phyloP scores from a whole-genome alignment of 208 protist species.

The Wallacemonas sp. region DNA sequence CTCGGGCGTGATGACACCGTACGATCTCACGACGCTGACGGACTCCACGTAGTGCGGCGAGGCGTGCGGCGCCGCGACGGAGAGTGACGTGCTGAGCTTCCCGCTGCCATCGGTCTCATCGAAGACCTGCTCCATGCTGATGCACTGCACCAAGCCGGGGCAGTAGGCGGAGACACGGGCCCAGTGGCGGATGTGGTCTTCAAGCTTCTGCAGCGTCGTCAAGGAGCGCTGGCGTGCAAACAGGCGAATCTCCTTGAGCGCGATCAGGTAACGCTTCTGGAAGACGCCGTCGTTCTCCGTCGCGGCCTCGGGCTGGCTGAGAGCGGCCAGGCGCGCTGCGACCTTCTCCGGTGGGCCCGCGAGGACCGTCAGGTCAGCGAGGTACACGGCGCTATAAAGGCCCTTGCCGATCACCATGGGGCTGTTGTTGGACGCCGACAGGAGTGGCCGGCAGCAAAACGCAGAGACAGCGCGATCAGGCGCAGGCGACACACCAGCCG shows the following conservation, averaged over 20 bases:
- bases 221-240: conserved; percentile 18
- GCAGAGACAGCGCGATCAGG: conserved; percentile 20
- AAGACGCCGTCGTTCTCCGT: neutral
- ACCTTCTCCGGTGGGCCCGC: conserved; percentile 17
- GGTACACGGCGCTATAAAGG: conserved; percentile 44
- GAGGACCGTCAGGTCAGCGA: conserved; percentile 58
- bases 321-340: neutral
- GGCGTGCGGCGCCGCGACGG: conserved; percentile 17
- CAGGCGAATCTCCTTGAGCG: conserved; percentile 60
- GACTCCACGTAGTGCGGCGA: conserved; percentile 18
- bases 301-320: neutral
- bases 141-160: conserved; percentile 47
- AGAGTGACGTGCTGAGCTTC: neutral
- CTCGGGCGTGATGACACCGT: neutral
- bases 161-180: conserved; percentile 45
- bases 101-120: conserved; percentile 12
- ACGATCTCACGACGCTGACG: neutral
- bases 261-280: conserved; percentile 53
- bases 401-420: conserved; percentile 41
- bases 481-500: too few species aligned
- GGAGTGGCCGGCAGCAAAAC: conserved; percentile 36
- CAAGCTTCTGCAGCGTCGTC: conserved; percentile 33
- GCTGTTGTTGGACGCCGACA: conserved; percentile 1
- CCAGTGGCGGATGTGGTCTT: conserved; percentile 48
- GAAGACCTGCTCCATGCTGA: conserved; percentile 56